Conservation (phyloP, 1,284 basidiomycete species). For the Tylopilus sp. region DNA sequence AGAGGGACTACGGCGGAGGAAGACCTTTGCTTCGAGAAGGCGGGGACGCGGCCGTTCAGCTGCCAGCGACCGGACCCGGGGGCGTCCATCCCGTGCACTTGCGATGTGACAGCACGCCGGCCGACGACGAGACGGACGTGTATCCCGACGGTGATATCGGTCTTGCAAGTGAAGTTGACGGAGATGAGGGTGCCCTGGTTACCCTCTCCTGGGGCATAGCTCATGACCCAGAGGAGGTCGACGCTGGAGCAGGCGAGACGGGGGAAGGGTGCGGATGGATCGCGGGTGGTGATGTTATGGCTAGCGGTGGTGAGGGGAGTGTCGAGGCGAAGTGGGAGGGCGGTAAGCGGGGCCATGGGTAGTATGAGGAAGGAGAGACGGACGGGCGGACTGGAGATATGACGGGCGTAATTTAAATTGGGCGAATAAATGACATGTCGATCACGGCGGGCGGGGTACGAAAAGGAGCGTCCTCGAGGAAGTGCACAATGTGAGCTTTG, state of each 20-base stretch:
- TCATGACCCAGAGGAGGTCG: constrained; percentile 57
- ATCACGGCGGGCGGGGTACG: constrained; percentile 16
- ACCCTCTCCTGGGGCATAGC: constrained; percentile 60
- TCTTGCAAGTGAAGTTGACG: constrained; percentile 57
- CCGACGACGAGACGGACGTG: constrained; percentile 68
- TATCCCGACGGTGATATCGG: constrained; percentile 44
- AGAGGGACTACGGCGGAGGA: constrained; percentile 44
- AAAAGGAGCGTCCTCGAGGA: constrained; percentile 9
- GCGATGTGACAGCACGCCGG: constrained; percentile 54
- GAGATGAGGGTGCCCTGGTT: constrained; percentile 53
- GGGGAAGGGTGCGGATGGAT: constrained; percentile 23
- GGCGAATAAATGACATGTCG: constrained; percentile 8
- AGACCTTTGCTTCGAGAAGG: constrained; percentile 36
- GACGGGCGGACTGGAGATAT: not conserved
- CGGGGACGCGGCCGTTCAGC: constrained; percentile 54
- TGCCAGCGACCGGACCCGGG: constrained; percentile 51
- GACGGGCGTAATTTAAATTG: constrained; percentile 24
- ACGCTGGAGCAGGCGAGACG: constrained; percentile 38
- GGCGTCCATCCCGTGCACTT: constrained; percentile 47
- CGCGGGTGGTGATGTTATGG: constrained; percentile 14
- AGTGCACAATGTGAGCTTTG: constrained; percentile 13
- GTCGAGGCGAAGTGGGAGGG: not conserved
- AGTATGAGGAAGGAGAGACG: not conserved
- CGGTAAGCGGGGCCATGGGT: constrained; percentile 1
- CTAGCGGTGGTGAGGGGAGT: constrained; percentile 13